Evolutionary conservation across 352 stramenopile genomes (phyloP).

Genomic region (Lagenidium sp.): DNA sequence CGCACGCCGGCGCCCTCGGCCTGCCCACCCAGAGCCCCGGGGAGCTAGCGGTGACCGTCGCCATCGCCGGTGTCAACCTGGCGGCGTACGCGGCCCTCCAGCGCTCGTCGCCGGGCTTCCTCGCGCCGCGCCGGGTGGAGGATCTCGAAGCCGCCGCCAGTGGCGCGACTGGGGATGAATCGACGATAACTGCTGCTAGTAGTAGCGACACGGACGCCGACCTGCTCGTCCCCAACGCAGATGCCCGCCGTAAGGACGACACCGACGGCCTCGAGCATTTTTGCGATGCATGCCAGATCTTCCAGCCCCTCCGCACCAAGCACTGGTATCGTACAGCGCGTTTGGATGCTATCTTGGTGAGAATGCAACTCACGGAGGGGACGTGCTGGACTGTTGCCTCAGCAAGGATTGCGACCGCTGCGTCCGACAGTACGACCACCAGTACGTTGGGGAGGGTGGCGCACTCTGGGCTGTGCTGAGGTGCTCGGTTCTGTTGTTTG

Average conservation of each 20-base stretch:
- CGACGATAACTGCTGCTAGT: not conserved
- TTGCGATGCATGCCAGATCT: conserved; percentile 47
- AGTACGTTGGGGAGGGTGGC: conserved; percentile 25
- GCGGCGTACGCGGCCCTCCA: conserved; percentile 45
- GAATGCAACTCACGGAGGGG: too few species aligned
- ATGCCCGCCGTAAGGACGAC: not conserved
- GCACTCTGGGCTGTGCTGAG: not conserved
- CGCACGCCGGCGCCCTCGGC: conserved; percentile 24
- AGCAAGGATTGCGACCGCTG: conserved; percentile 71
- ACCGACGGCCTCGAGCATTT: conserved; percentile 12
- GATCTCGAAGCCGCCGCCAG: conserved; percentile 23
- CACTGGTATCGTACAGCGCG: conserved; percentile 35
- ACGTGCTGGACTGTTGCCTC: too few species aligned
- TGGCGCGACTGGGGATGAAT: conserved; percentile 1
- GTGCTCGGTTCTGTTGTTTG: not conserved
- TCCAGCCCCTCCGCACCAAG: conserved; percentile 58
- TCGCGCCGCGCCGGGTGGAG: conserved; percentile 5
- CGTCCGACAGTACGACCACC: conserved; percentile 72
- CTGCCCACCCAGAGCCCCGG: conserved; percentile 19
- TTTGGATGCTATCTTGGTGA: not conserved
- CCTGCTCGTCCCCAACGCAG: conserved; percentile 7
- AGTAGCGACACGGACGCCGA: conserved; percentile 10
- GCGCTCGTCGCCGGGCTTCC: conserved; percentile 48
- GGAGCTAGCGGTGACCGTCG: conserved; percentile 28
- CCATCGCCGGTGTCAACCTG: conserved; percentile 29